A percentile compares a stretch with the other conserved stretches of the same genome.
Evolutionary conservation across 306 rosid species (phyloP).

Genomic region (Fragaria vesca): DNA sequence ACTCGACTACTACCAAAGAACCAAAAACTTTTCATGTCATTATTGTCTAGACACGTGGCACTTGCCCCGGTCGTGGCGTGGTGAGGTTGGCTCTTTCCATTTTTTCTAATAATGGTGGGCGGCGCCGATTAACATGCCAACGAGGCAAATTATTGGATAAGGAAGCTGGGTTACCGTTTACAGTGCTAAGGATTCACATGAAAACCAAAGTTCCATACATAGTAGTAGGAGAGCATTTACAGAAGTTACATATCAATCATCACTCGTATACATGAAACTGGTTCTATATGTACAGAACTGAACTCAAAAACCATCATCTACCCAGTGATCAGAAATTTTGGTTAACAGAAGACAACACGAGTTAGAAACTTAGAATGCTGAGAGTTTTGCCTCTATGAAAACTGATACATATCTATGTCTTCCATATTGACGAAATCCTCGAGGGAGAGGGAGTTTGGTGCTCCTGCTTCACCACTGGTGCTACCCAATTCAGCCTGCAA

Average conservation of each 20-base stretch:
- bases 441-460: slow-evolving; percentile 30
- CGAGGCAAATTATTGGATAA: background rate
- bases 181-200: no score
- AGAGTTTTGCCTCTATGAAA: slow-evolving; percentile 28
- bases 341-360: slow-evolving; percentile 11
- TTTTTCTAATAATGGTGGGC: background rate
- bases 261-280: background rate
- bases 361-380: slow-evolving; percentile 15
- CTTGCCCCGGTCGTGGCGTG: background rate
- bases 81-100: background rate
- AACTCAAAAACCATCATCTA: slow-evolving; percentile 5
- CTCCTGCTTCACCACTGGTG: slow-evolving; percentile 32
- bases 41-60: background rate
- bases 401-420: slow-evolving; percentile 38
- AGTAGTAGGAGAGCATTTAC: background rate
- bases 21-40: background rate
- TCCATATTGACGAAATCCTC: slow-evolving; percentile 31
- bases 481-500: slow-evolving; percentile 64
- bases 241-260: background rate
- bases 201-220: background rate
- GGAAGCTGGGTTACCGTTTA: no score
- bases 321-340: background rate
- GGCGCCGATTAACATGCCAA: background rate
- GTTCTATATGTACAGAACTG: background rate
- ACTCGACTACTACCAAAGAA: no score